Evolutionary conservation across 2,329 filamentous ascomycete species (phyloP).

Genomic region (Didymosphaeria variabile): DNA sequence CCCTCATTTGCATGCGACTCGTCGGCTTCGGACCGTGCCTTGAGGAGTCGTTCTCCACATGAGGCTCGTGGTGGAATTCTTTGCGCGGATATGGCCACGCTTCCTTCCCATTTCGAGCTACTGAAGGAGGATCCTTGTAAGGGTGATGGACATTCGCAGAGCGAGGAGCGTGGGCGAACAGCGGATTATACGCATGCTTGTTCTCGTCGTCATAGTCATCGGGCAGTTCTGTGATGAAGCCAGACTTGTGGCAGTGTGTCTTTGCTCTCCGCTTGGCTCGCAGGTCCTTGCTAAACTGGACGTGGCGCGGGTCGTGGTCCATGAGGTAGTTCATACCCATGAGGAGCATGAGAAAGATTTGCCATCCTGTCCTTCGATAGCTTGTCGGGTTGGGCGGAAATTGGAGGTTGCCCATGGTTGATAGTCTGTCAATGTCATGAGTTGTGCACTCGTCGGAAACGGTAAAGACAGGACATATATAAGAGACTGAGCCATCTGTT

Average conservation of each 20-base stretch:
- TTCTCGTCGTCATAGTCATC: neutral
- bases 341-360: slow-evolving; percentile 19
- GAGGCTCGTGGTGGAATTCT: neutral
- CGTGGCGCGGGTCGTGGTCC: slow-evolving; percentile 19
- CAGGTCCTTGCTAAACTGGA: slow-evolving; percentile 12
- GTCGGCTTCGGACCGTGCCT: neutral
- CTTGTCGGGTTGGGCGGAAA: slow-evolving; percentile 16
- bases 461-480: neutral
- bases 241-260: neutral
- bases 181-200: neutral
- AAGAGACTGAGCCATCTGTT: neutral
- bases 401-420: neutral
- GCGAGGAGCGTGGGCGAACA: neutral
- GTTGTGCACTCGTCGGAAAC: neutral
- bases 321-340: slow-evolving; percentile 22
- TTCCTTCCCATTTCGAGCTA: slow-evolving; percentile 8
- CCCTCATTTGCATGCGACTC: slow-evolving; percentile 22
- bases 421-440: neutral
- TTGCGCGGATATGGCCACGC: slow-evolving; percentile 10
- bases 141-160: neutral
- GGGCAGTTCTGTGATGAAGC: slow-evolving; percentile 6
- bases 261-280: slow-evolving; percentile 6
- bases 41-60: neutral
- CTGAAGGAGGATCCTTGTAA: neutral
- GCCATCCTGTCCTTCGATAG: neutral